Base-by-base conservation (phyloP, 805 yeast genomes). In the Naumovozyma castellii region DNA sequence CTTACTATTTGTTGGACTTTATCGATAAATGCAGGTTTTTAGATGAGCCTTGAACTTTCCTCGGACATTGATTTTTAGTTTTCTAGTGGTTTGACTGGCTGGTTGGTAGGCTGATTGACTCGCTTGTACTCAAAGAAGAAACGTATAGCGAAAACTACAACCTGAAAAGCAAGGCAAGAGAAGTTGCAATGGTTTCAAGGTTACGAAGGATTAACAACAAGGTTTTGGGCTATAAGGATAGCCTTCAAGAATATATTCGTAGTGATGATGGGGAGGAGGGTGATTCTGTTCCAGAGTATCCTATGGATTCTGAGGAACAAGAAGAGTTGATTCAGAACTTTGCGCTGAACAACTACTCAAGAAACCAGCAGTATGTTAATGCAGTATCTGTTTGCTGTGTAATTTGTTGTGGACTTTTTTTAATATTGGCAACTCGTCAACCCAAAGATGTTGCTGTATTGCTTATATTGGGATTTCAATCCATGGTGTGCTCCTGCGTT, bases 301-400 rank as follows among this genome's bases (percentile, higher is more conserved):
- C 63, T 15, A 35, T 61, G 38, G 64, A 57, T 34, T 47, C 50
- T 3, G 58, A 51, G 12, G 65, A 59, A 19, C 65, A 61, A 41
- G 64, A 58, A 31, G 56, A 51, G 28, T 36, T 56, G 39, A 55
- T 60, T 16, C 46, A 48, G 35, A 43, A 38, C 18, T 47, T 60
- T 18, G 60, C 55, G 34, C 25, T 45, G 15, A 48, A 46, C 9
- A 56, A 55, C 35, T 37, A 37, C 28, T 9, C 38, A 13, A 45
- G 44, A 9, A 54, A 58, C 35, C 47, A 47, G 15, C 32, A 37
- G 14, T 45, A 41, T 29, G 43, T 54, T 18, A 53, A 50, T 28
- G 25, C 47, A 6, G 20, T 57, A 28, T 47, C 53, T 15, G 17
- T 46, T 1, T 28, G 51, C 13, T 53, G 49, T 37, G 34, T 55